Conservation (phyloP, 2,329 filamentous ascomycete species). For the Colletotrichum liaoningense region DNA sequence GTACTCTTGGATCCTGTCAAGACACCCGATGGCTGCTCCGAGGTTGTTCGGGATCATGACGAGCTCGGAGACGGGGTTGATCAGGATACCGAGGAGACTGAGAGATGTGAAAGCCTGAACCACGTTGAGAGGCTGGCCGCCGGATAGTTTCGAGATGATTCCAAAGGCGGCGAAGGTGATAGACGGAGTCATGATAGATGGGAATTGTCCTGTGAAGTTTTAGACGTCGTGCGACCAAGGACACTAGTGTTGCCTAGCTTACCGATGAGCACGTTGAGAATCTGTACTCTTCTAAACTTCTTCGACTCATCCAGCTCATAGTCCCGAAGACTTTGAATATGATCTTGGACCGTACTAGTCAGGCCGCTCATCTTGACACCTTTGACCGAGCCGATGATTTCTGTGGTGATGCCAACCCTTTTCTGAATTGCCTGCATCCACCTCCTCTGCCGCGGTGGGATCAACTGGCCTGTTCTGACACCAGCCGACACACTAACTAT, state of each 20-base stretch:
- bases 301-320: constrained; percentile 37
- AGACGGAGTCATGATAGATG: constrained; percentile 11
- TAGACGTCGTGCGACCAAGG: too few relatives aligned
- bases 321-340: constrained; percentile 37
- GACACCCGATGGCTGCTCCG: constrained; percentile 38
- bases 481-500: not conserved
- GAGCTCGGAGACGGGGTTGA: constrained; percentile 23
- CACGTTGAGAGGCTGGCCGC: constrained; percentile 15
- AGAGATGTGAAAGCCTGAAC: constrained; percentile 30
- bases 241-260: too few relatives aligned
- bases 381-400: constrained; percentile 61
- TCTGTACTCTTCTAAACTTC: constrained; percentile 18
- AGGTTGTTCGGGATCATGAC: constrained; percentile 26
- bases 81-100: constrained; percentile 11
- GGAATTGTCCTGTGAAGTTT: too few relatives aligned
- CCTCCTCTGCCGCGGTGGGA: constrained; percentile 11
- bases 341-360: constrained; percentile 47
- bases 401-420: constrained; percentile 60
- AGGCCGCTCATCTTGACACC: constrained; percentile 63
- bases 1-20: constrained; percentile 42
- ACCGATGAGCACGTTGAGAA: constrained; percentile 9
- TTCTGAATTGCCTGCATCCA: constrained; percentile 63
- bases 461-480: not conserved
- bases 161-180: constrained; percentile 31
- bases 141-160: not conserved